Conservation (phyloP, 495 filamentous ascomycete species). For the Delitschia confertaspora region DNA sequence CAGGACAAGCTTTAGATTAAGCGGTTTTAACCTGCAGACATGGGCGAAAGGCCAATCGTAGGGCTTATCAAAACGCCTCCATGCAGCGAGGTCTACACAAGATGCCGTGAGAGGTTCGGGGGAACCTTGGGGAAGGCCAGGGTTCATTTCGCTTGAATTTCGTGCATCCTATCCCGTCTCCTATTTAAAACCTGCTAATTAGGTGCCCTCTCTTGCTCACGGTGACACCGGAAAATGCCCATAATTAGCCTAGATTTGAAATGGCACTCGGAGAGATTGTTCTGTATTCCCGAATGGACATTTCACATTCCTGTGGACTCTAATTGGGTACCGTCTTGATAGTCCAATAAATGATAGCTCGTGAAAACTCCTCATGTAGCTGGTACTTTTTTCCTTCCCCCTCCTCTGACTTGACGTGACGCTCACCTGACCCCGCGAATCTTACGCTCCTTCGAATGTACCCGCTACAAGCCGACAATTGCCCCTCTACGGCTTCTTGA, state of each 20-base stretch:
- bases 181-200: constrained; percentile 29
- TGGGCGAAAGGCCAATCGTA: constrained; percentile 17
- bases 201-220: background rate
- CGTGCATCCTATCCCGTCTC: constrained; percentile 20
- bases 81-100: constrained; percentile 4
- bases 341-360: constrained; percentile 24
- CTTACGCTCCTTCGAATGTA: constrained; percentile 10
- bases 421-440: constrained; percentile 28
- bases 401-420: constrained; percentile 9
- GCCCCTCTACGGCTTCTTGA: constrained; percentile 1
- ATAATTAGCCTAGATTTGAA: constrained; percentile 20
- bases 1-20: constrained; percentile 28
- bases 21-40: background rate
- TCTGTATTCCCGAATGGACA: constrained; percentile 1
- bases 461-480: constrained; percentile 21
- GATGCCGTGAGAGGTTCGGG: background rate
- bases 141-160: constrained; percentile 14
- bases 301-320: background rate
- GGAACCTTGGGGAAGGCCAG: background rate
- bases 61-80: constrained; percentile 18
- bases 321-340: constrained; percentile 26
- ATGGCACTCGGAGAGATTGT: background rate
- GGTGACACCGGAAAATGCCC: constrained; percentile 11
- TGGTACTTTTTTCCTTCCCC: constrained; percentile 17
- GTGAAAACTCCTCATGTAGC: constrained; percentile 21